Conservation (phyloP, 2,329 filamentous ascomycete species). For the Apiospora phragmitis region DNA sequence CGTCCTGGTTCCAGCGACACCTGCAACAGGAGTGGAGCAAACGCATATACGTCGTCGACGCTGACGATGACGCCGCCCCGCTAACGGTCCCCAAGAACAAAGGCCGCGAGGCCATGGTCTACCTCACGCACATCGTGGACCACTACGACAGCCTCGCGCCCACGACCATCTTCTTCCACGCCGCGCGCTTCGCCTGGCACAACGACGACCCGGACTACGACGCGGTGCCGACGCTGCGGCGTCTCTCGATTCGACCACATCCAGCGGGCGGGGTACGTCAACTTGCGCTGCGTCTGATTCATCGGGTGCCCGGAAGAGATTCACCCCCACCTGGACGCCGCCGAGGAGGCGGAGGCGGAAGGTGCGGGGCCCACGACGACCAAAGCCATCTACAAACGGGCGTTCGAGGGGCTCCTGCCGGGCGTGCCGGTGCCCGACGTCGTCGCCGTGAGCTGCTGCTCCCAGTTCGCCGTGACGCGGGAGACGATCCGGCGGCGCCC, state of each 20-base stretch:
- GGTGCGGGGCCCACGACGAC: neutral
- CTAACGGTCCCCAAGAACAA: conserved; percentile 27
- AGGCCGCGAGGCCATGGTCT: conserved; percentile 63
- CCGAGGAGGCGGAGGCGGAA: neutral
- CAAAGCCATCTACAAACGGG: conserved; percentile 19
- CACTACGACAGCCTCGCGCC: conserved; percentile 60
- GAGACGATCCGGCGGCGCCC: conserved; percentile 41
- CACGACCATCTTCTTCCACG: conserved; percentile 60
- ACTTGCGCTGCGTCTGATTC: conserved; percentile 51
- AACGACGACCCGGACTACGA: conserved; percentile 45
- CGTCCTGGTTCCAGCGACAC: conserved; percentile 40
- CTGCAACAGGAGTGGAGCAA: conserved; percentile 45
- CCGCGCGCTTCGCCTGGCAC: conserved; percentile 56
- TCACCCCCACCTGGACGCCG: conserved; percentile 18
- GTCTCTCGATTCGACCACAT: conserved; percentile 53
- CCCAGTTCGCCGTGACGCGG: conserved; percentile 53
- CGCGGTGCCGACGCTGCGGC: conserved; percentile 47
- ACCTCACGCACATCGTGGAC: conserved; percentile 63
- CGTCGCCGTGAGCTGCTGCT: conserved; percentile 49
- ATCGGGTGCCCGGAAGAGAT: conserved; percentile 26
- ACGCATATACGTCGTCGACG: conserved; percentile 56
- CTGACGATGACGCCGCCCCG: conserved; percentile 41
- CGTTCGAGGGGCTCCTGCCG: conserved; percentile 24
- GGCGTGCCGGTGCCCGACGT: conserved; percentile 30
- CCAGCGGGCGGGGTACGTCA: conserved; percentile 56